These are phyloP conservation scores for Scedosporium aurantiacum DNA, from an alignment of 2,329 filamentous ascomycete species.

Conservation along the genomic window DNA sequence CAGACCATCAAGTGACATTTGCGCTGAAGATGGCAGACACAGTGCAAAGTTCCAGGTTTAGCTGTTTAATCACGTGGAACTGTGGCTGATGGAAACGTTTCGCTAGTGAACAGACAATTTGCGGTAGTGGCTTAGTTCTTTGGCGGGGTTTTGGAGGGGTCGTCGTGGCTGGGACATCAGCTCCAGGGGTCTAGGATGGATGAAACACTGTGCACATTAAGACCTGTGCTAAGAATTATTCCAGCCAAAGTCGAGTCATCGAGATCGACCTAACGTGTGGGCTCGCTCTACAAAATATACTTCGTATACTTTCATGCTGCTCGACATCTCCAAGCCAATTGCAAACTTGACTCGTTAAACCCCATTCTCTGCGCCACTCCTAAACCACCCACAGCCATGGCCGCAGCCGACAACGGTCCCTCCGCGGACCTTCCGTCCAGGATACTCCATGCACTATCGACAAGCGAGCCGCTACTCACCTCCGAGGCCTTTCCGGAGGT, in stretches of 20 bases:
- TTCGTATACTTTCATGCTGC: background rate
- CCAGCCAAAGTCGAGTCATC: conserved; percentile 5
- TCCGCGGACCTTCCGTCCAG: conserved; percentile 49
- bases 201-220: conserved; percentile 4
- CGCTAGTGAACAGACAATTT: background rate
- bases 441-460: conserved; percentile 55
- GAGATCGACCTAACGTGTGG: background rate
- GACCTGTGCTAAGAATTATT: background rate
- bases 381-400: conserved; percentile 23
- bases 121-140: background rate
- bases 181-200: background rate
- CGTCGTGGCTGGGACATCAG: background rate
- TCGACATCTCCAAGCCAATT: background rate
- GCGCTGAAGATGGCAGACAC: no score
- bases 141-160: background rate
- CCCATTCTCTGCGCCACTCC: background rate
- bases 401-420: conserved; percentile 23
- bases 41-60: background rate
- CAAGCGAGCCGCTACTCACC: conserved; percentile 55
- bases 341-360: background rate
- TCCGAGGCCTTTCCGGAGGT: conserved; percentile 56
- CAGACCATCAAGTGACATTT: no score
- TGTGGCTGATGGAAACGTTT: background rate
- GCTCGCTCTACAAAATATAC: background rate
- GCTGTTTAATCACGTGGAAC: background rate